Conservation (phyloP, 176 grass and related monocot species). For the Chloris gayana region DNA sequence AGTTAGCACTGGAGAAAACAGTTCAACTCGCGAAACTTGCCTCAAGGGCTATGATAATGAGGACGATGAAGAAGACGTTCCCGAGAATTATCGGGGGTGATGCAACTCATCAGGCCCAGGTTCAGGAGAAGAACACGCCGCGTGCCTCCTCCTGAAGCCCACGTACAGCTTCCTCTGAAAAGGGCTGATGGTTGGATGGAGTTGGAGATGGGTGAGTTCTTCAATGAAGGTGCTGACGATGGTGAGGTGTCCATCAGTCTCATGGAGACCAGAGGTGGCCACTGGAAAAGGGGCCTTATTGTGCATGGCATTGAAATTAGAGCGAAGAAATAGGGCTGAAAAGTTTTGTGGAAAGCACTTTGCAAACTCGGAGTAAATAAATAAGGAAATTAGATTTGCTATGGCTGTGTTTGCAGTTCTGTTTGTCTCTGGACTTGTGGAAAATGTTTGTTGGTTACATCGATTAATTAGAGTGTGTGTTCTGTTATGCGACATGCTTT, state of each 20-base stretch:
- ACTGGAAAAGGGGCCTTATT: conserved; percentile 61
- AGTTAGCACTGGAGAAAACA: conserved; percentile 11
- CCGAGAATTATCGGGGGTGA: not conserved
- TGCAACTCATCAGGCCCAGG: not conserved
- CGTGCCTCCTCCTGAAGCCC: not conserved
- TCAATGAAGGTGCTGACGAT: conserved; percentile 40
- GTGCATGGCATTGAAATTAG: conserved; percentile 71
- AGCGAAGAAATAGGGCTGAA: conserved; percentile 38
- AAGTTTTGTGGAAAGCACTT: not conserved
- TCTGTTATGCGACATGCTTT: not conserved
- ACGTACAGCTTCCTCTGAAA: not conserved
- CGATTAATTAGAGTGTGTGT: not conserved
- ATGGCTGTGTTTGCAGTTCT: conserved; percentile 4
- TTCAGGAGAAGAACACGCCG: not conserved
- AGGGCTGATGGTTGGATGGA: conserved; percentile 62
- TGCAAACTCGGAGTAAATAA: not conserved
- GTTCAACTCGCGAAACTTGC: not conserved
- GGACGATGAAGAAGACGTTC: not conserved
- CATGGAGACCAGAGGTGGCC: not conserved
- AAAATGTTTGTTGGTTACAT: not conserved
- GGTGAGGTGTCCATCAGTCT: conserved; percentile 51
- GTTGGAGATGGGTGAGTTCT: conserved; percentile 62
- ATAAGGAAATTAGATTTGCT: not conserved
- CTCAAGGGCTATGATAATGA: not conserved
- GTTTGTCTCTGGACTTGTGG: not conserved